phyloP scores from a whole-genome alignment of 75 land plant species.

The Pinus taeda region DNA sequence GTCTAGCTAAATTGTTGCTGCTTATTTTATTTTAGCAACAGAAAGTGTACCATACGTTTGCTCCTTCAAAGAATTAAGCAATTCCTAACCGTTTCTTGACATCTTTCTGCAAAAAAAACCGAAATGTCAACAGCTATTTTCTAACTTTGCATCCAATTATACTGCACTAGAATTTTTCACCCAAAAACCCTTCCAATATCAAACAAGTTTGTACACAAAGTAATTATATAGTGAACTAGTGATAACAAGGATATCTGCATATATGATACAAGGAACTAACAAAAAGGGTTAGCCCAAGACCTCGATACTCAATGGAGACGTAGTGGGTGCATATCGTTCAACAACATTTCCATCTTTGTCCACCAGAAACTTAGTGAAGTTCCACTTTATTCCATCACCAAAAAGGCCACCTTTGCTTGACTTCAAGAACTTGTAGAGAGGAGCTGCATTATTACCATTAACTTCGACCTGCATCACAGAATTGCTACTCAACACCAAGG shows the following conservation, averaged over 20 bases:
- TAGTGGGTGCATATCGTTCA: conserved; percentile 84
- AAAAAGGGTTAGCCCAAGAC: conserved; percentile 15
- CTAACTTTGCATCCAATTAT: background rate
- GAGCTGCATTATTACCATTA: too few species aligned
- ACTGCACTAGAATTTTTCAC: too few species aligned
- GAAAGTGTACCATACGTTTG: too few species aligned
- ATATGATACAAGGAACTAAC: background rate
- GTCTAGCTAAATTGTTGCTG: background rate
- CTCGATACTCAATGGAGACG: conserved; percentile 77
- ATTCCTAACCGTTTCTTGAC: conserved; percentile 9
- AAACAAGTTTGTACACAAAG: background rate
- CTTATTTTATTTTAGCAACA: background rate
- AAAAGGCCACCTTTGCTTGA: conserved; percentile 68
- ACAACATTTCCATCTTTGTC: conserved; percentile 81
- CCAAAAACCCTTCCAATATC: background rate
- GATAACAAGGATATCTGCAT: background rate
- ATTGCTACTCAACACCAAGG: background rate
- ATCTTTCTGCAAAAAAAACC: conserved; percentile 13
- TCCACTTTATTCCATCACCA: conserved; percentile 83
- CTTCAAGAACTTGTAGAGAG: conserved; percentile 77
- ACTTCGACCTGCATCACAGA: conserved; percentile 54
- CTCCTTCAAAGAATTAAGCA: background rate
- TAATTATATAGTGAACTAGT: too few species aligned
- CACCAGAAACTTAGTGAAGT: conserved; percentile 82
- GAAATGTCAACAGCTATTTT: background rate